These are phyloP conservation scores for Leishmania guyanensis DNA, from an alignment of 208 protist species.

Conservation along the genomic window DNA sequence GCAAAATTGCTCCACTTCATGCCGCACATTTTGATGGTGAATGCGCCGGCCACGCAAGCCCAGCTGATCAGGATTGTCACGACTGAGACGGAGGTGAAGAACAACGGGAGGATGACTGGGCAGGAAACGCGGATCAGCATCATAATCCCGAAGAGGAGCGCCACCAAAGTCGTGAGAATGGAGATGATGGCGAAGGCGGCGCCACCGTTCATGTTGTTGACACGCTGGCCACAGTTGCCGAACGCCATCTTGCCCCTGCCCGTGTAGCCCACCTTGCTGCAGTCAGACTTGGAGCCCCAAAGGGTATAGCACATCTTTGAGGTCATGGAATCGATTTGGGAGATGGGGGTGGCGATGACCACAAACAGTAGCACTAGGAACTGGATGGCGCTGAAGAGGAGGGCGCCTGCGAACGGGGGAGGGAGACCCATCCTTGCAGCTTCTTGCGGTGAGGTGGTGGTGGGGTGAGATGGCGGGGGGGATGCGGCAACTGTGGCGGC, in stretches of 20 bases:
- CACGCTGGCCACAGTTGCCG: conserved; percentile 14
- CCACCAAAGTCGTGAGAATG: conserved; percentile 32
- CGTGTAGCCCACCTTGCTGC: conserved; percentile 1
- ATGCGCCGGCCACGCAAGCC: conserved; percentile 22
- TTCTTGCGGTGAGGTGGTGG: neutral
- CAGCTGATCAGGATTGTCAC: conserved; percentile 21
- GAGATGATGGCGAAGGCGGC: conserved; percentile 45
- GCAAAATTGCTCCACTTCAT: neutral
- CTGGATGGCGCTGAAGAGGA: conserved; percentile 39
- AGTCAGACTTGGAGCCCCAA: neutral
- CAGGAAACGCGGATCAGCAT: conserved; percentile 27
- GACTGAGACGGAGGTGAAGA: conserved; percentile 26
- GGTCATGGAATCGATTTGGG: conserved; percentile 6
- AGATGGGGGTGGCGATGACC: conserved; percentile 18
- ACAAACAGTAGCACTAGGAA: conserved; percentile 35
- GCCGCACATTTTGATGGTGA: conserved; percentile 13
- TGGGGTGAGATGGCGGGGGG: neutral
- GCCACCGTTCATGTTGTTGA: conserved; percentile 35
- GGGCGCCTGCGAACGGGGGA: conserved; percentile 18
- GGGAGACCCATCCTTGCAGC: conserved; percentile 32
- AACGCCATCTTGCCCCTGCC: conserved; percentile 16
- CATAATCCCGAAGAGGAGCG: conserved; percentile 27
- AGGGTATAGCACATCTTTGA: conserved; percentile 11
- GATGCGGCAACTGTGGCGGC: neutral
- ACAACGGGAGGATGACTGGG: conserved; percentile 23